A percentile compares a stretch with the other conserved stretches of the same genome.
These are phyloP conservation scores for Psilocybe cyanescens DNA, from an alignment of 768 basidiomycete genomes.

Conservation along the genomic window DNA sequence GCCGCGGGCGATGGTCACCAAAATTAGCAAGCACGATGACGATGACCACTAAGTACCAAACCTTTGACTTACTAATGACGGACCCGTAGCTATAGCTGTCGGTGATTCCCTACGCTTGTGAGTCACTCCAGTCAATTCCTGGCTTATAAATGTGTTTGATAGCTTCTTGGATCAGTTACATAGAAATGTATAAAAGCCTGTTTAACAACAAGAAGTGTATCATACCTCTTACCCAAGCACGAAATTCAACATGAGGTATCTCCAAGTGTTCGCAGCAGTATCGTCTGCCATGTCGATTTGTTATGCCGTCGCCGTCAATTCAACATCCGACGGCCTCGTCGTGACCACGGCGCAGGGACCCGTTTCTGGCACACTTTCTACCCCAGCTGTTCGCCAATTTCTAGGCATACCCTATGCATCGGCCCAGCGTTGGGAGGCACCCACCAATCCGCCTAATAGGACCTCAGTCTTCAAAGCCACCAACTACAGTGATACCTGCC, in stretches of 20 bases:
- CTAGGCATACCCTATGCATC: constrained; percentile 38
- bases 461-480: constrained; percentile 26
- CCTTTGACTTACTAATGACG: too few species aligned
- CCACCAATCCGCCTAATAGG: constrained; percentile 24
- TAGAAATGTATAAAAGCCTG: too few species aligned
- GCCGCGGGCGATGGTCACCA: too few species aligned
- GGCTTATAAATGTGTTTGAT: too few species aligned
- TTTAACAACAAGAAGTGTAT: too few species aligned
- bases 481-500: constrained; percentile 33
- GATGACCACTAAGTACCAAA: too few species aligned
- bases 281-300: not conserved
- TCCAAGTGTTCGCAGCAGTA: not conserved
- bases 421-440: constrained; percentile 37
- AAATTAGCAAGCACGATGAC: too few species aligned
- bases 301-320: not conserved
- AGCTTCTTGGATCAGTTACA: too few species aligned
- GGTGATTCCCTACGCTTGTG: too few species aligned
- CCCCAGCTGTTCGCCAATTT: constrained; percentile 36
- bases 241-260: not conserved
- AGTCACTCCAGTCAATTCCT: too few species aligned
- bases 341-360: constrained; percentile 35
- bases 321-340: constrained; percentile 19
- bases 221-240: too few species aligned
- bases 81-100: too few species aligned
- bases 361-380: constrained; percentile 30